Conservation (phyloP, 371 early-diverging fungal genomes). For the Apophysomyces elegans region DNA sequence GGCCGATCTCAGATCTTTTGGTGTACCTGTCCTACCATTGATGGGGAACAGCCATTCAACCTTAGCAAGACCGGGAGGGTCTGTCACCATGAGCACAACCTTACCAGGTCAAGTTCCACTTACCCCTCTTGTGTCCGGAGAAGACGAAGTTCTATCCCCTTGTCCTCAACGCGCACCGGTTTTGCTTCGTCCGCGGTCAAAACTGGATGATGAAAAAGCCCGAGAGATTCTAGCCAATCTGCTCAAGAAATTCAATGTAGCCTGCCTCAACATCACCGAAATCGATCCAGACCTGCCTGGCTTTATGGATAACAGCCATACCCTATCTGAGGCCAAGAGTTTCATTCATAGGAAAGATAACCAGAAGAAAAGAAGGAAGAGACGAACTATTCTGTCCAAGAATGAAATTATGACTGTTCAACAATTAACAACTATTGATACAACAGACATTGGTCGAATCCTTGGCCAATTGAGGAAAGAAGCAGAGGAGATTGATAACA, state of each 20-base stretch:
- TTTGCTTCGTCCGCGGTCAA: neutral
- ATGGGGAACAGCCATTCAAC: neutral
- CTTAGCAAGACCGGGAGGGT: neutral
- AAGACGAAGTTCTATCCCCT: neutral
- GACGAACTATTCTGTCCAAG: neutral
- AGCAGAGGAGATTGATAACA: neutral
- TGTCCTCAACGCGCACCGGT: neutral
- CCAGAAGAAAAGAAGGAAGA: no score
- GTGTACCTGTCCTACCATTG: constrained; percentile 14
- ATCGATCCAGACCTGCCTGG: constrained; percentile 16
- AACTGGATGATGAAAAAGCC: neutral
- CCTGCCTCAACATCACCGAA: constrained; percentile 1
- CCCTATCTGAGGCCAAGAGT: neutral
- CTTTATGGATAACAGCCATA: neutral
- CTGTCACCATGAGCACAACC: constrained; percentile 3
- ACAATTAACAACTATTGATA: constrained; percentile 16
- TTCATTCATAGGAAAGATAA: no score
- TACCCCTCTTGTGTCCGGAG: neutral
- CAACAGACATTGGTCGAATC: constrained; percentile 8
- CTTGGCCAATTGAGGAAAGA: neutral
- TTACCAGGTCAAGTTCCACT: neutral
- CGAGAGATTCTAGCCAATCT: neutral
- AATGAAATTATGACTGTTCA: constrained; percentile 9
- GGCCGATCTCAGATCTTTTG: constrained; percentile 1
- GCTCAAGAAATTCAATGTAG: constrained; percentile 11